Base-by-base conservation (phyloP, 1,284 basidiomycete genomes). In the Cryptococcus sp. region DNA sequence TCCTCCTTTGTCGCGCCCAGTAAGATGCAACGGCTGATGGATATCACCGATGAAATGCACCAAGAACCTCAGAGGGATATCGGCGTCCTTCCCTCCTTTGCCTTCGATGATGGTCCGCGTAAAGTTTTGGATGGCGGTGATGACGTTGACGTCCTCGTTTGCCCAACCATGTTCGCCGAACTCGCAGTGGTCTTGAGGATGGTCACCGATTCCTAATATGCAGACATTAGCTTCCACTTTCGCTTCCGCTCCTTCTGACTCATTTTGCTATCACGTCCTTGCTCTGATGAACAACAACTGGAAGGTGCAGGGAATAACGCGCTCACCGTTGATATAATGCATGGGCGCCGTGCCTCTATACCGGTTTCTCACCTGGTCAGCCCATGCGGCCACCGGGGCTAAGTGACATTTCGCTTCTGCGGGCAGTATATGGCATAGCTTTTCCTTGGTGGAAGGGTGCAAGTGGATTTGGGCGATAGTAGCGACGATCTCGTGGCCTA, bases 401-500 rank as follows among this genome's bases (percentile, higher is more conserved):
- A 94, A 82, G 74, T 90, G 86, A 72, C 91, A 92, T n/a, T 77
- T 70, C 3, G 79, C 76, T 52, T 83, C 81, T 46, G 77, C 76
- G 58, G 86, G 85, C 63, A 94, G 86, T 58, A 83, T 80, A 16
- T 65, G 76, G 69, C 90, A 93, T 52, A 96, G 81, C 47, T 82
- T 82, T 8, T 85, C 82, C 54, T 88, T 82, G 1, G 89, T 88
- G 2, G 81, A 81, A 0, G 90, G 90, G 71, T 91, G 85, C 4
- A 96, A 83, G 75, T 95, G 86, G 55, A 93, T 90, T 75, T 96
- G 90, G 0, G 93, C 93, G 57, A 97, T 91, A 5, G 92, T 93
- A 1, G 92, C 93, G 1, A 93, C 85, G 48, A 95, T 89, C 79
- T 94, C 89, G 67, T 96, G 93, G 16, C 93, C 92, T 84, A 70